Evolutionary conservation across 1,139 yeast species (phyloP), one percentile per base, ranked within the genome.

Genomic region (Meyerozyma guilliermondii): DNA sequence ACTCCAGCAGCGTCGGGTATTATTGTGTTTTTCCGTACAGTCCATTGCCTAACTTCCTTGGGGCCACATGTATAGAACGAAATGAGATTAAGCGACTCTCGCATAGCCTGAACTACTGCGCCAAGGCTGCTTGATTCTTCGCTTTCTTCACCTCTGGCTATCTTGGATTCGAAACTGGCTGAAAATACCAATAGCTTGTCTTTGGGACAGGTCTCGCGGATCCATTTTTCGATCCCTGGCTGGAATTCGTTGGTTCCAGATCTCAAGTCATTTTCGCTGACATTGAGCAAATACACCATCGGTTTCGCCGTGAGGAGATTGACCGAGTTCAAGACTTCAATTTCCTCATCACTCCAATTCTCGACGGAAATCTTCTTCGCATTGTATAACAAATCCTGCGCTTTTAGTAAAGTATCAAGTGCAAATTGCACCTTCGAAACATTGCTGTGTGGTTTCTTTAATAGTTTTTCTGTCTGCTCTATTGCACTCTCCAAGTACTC

Each of bases 1-100:
- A 87, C 84, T 20, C 95, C 96, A 0, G 98, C 98, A 1, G 96
- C 97, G 49, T 87, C 87, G 13, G 95, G 94, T 8, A 96, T 96
- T 40, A 80, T 74, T 29, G 87, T 81, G 27, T 91, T 87, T 51
- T 74, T 68, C 50, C 95, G 74, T 40, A 91, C 73, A 10, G 95
- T 86, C 98, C 98, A 91, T 62, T 92, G 96, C 50, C 95, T 75
- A 4, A 88, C 91, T 65, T 92, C 98, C 40, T 80, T 76, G 10
- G 88, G 83, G 10, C 98, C 98, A 63, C 95, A 85, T 1, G 98
- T 91, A 68, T 85, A 91, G 66, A 83, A 92, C 38, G 96, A 86
- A 38, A 91, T 84, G 50, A 91, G 73, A 43, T 80, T 74, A 38
- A 91, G 68, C 2, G 83, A 78, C 23, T 68, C 60, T 52, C 95